These are phyloP conservation scores for Elsinoe batatas DNA, from an alignment of 2,329 filamentous ascomycete genomes.

Conservation along the genomic window DNA sequence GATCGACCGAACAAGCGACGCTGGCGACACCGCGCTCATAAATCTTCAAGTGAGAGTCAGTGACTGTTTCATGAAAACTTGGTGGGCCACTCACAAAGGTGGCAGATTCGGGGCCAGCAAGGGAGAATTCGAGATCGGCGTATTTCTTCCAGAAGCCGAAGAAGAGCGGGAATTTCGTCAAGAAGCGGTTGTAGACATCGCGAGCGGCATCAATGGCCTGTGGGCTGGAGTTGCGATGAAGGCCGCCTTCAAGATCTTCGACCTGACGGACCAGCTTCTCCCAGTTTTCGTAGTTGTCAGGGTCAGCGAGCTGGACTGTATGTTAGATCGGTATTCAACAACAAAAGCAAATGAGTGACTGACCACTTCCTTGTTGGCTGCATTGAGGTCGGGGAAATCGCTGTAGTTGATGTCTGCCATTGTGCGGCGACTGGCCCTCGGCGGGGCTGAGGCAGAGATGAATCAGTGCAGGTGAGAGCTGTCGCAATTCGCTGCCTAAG, in stretches of 20 bases:
- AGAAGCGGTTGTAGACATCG: constrained; percentile 82
- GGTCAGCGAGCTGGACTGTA: constrained; percentile 48
- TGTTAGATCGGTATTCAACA: constrained; percentile 6
- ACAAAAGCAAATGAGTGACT: neutral
- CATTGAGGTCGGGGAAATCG: constrained; percentile 70
- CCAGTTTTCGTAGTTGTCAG: constrained; percentile 91
- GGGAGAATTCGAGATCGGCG: constrained; percentile 93
- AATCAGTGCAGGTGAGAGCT: neutral
- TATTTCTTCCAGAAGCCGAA: constrained; percentile 99
- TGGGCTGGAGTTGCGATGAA: constrained; percentile 93
- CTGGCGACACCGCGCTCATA: constrained; percentile 93
- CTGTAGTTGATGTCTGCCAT: constrained; percentile 70
- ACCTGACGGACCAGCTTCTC: constrained; percentile 79
- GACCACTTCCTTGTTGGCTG: constrained; percentile 69
- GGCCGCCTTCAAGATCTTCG: constrained; percentile 78
- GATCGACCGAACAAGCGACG: constrained; percentile 85
- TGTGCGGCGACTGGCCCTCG: constrained; percentile 11
- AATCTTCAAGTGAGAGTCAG: constrained; percentile 47
- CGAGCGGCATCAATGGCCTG: constrained; percentile 82
- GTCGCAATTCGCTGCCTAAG: neutral
- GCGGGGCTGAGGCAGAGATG: constrained; percentile 1
- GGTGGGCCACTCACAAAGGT: constrained; percentile 62
- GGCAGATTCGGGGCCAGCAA: constrained; percentile 90
- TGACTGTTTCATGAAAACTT: constrained; percentile 8
- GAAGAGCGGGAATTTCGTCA: constrained; percentile 86